Conservation (phyloP, 2,329 filamentous ascomycete genomes). For the Colletotrichum plurivorum region DNA sequence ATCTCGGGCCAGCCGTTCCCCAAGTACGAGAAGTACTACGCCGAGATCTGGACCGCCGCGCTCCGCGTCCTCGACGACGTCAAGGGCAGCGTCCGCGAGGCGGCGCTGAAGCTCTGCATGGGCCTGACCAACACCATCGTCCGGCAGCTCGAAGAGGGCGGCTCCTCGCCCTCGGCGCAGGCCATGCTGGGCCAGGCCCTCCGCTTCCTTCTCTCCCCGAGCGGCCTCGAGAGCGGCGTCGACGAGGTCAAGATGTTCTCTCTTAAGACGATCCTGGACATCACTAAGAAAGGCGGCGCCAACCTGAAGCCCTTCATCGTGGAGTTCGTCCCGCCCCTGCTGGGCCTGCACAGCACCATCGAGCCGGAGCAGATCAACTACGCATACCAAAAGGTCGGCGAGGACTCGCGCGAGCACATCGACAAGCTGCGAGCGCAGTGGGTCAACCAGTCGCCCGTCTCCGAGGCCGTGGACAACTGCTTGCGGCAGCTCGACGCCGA, state of each 20-base stretch:
- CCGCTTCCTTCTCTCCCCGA: constrained; percentile 90
- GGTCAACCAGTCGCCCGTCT: constrained; percentile 89
- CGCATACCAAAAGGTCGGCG: constrained; percentile 89
- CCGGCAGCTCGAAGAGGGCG: constrained; percentile 85
- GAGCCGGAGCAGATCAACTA: constrained; percentile 94
- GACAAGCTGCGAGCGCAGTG: constrained; percentile 87
- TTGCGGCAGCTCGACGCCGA: constrained; percentile 85
- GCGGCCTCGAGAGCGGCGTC: constrained; percentile 89
- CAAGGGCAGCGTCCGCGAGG: constrained; percentile 87
- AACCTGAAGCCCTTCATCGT: constrained; percentile 85
- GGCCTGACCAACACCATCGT: constrained; percentile 88
- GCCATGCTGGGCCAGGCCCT: constrained; percentile 89
- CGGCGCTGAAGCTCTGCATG: constrained; percentile 86
- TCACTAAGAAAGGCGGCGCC: constrained; percentile 90
- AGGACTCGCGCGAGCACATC: constrained; percentile 89
- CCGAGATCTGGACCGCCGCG: constrained; percentile 86
- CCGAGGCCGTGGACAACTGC: constrained; percentile 91
- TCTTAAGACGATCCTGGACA: constrained; percentile 85
- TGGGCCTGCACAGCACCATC: constrained; percentile 87
- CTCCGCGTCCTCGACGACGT: constrained; percentile 97
- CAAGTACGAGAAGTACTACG: constrained; percentile 87
- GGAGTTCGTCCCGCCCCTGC: constrained; percentile 83
- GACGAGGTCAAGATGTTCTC: constrained; percentile 90
- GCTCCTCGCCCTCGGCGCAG: constrained; percentile 76
- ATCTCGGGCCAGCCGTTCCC: constrained; percentile 83